phyloP scores from a whole-genome alignment of 306 rosid species.

The Fragaria ananassa region DNA sequence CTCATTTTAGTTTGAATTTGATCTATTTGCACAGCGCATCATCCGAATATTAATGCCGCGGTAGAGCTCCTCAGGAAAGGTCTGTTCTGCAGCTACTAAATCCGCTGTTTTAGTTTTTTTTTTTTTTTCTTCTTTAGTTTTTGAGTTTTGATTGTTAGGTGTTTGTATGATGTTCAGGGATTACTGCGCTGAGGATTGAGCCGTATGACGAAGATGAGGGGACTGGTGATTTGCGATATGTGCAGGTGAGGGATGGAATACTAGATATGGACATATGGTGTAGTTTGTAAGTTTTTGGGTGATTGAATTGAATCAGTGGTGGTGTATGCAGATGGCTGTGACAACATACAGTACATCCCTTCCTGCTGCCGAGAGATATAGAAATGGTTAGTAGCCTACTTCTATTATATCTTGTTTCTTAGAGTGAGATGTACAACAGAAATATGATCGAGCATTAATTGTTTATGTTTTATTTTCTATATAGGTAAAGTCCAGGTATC shows the following conservation, averaged over 20 bases:
- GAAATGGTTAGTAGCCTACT: conserved; percentile 51
- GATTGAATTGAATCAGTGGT: conserved; percentile 9
- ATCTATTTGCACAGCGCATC: conserved; percentile 64
- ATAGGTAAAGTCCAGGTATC: conserved; percentile 89
- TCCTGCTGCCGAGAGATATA: conserved; percentile 77
- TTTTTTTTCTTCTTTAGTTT: neutral
- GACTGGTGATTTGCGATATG: conserved; percentile 81
- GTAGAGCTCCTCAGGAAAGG: conserved; percentile 77
- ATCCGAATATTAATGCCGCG: conserved; percentile 86
- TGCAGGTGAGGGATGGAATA: conserved; percentile 44
- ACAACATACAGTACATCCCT: conserved; percentile 79
- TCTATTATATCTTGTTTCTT: neutral
- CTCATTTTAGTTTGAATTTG: neutral
- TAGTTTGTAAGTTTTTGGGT: neutral
- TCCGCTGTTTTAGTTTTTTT: neutral
- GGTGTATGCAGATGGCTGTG: conserved; percentile 84
- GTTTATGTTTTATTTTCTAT: conserved; percentile 24
- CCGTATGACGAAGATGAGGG: conserved; percentile 87
- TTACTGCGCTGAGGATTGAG: conserved; percentile 50
- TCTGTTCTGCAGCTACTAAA: conserved; percentile 10
- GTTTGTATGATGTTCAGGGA: conserved; percentile 42
- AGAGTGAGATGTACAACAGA: neutral
- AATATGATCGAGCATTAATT: neutral
- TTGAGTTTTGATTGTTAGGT: neutral
- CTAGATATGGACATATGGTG: neutral